Evolutionary conservation across 176 grass and related monocot species (phyloP).

Genomic region (Musa beccarii): DNA sequence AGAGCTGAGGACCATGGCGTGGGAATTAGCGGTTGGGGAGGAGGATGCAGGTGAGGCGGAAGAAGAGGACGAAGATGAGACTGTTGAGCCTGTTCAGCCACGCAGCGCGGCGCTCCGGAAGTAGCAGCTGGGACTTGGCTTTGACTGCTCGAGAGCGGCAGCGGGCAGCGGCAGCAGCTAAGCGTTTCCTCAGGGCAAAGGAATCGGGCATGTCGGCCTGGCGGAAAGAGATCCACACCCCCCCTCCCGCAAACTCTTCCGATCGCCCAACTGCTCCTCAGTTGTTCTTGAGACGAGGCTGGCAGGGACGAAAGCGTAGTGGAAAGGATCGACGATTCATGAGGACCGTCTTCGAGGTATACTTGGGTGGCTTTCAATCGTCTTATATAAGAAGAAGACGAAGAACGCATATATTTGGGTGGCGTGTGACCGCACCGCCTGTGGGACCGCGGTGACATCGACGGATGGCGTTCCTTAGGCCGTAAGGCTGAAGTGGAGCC

Average conservation of each 20-base stretch:
- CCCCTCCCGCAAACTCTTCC: neutral
- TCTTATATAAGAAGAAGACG: conserved; percentile 1
- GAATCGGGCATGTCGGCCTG: conserved; percentile 5
- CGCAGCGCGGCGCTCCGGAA: conserved; percentile 3
- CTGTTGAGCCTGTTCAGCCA: conserved; percentile 14
- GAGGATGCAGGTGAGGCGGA: conserved; percentile 11
- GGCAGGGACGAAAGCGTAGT: neutral
- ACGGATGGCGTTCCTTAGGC: conserved; percentile 19
- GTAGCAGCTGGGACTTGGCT: neutral
- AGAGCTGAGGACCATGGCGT: conserved; percentile 10
- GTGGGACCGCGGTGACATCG: conserved; percentile 20
- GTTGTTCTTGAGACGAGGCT: neutral
- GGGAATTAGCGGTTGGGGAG: conserved; percentile 7
- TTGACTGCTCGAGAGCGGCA: neutral
- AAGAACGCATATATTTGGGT: conserved; percentile 10
- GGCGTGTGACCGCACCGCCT: no score
- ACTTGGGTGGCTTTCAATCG: neutral
- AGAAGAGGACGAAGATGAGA: conserved; percentile 12
- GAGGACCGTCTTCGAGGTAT: no score
- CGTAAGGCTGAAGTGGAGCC: conserved; percentile 31
- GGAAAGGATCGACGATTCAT: no score
- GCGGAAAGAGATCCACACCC: neutral
- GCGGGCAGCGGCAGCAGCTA: neutral
- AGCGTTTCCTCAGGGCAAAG: neutral
- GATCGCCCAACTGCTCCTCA: neutral